Evolutionary conservation across 345 rosid species (phyloP).

Genomic region (Citrus maxima): DNA sequence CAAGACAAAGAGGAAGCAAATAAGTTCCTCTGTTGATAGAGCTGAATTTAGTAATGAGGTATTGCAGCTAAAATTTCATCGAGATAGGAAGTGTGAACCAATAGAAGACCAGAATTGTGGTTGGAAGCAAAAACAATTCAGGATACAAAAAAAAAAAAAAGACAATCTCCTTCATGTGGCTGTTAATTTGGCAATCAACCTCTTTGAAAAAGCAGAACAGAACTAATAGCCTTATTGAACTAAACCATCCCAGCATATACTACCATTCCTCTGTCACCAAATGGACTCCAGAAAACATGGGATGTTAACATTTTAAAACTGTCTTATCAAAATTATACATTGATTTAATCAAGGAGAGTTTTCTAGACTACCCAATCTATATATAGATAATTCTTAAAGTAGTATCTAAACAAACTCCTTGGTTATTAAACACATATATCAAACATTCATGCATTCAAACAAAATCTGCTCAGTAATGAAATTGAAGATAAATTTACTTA

Average conservation of each 20-base stretch:
- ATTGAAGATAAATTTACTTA: background rate
- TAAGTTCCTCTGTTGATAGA: background rate
- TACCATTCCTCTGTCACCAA: background rate
- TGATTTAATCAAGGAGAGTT: background rate
- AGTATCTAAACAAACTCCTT: background rate
- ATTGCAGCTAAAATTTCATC: constrained; percentile 1
- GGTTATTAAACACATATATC: background rate
- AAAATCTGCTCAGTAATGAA: background rate
- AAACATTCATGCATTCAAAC: background rate
- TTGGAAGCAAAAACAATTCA: background rate
- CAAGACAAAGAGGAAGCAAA: background rate
- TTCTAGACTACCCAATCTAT: background rate
- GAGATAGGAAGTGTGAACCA: background rate
- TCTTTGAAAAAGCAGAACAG: background rate
- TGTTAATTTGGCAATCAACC: background rate
- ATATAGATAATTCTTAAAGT: background rate
- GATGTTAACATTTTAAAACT: too few relatives aligned
- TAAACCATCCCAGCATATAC: background rate
- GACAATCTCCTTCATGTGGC: background rate
- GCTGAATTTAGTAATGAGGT: background rate
- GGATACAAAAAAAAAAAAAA: background rate
- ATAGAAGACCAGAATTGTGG: background rate
- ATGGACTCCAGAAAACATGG: background rate
- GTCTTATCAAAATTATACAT: background rate
- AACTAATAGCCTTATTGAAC: background rate